Base-by-base conservation (phyloP, 345 rosid species). In the Syzygium aqueum region DNA sequence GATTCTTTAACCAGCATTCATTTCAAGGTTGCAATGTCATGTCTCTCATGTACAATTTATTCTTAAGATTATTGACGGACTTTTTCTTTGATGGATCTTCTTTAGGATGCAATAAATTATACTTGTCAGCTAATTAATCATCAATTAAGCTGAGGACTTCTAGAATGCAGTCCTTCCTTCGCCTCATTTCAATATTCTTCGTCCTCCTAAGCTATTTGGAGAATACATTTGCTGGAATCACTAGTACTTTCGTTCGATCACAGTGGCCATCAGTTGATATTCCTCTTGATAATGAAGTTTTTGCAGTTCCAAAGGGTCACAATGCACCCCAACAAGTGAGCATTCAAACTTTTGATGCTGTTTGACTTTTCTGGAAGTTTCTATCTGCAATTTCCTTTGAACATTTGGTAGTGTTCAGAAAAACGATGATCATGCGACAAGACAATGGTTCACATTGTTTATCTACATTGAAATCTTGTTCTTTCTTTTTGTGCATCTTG, bases 241-340 rank as follows among this genome's bases (percentile, higher is more conserved):
- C 98, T 0, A 96, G 99, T 92, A 82, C 86, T 65, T 95, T 95
- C 28, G 50, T 94, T 87, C 91, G 99, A 82, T 92, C 95, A 4
- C 96, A 94, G 92, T 97, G 95, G 95, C 98, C 99, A 5, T 93
- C 99, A 6, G 65, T 84, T 86, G 99, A 97, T 86, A 95, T 97
- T 51, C 98, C 98, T 73, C 93, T 96, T 51, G 94, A 94, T 51
- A 90, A 95, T 89, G 92, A 94, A 89, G 97, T 89, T 13, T 97
- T 95, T 88, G 93, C 91, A 16, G 93, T 91, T 89, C 99, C 99
- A 33, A 85, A 93, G 77, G 99, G 98, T 6, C 89, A 92, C 86
- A 97, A 96, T 92, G 93, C 99, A 73, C 99, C 99, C 3, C 98
- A 96, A 90, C 99, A 97, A 89, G 99, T 92, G 77, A 90, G 93